Evolutionary conservation across 805 yeast genomes (phyloP), one percentile per base, ranked within the genome.

Genomic region (Candida nemodendra): DNA sequence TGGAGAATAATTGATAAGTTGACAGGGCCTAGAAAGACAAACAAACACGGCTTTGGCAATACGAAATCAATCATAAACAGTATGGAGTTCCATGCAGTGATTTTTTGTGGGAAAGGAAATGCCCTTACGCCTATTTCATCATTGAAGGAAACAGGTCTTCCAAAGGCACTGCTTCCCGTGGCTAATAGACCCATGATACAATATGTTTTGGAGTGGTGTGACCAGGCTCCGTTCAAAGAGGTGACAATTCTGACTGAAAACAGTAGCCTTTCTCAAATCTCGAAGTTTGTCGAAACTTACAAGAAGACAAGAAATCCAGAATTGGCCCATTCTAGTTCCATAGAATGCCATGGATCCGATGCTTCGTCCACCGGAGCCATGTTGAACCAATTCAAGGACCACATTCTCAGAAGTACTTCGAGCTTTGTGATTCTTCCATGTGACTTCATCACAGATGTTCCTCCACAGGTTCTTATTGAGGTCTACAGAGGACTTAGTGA

Each of bases 71-170:
- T n/a, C 15, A 22, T 15, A 22, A 32, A 5, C 11, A 42, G 21
- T 30, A 90, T 91, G 97, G 96, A 89, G 64, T 84, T 89, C 58
- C 96, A 90, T 56, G 97, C 96, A 1, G 73, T 91, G 33, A 77
- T 91, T 15, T 76, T 88, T 40, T 90, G 98, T 65, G 98, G 98
- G 2, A 78, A 76, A 36, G 98, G 98, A 11, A 68, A 69, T 14
- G 71, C 72, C 32, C 68, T 93, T 49, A 59, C 76, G 12, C 98
- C 98, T 0, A 77, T 91, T 45, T 74, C 90, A 0, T 66, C 73
- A 18, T 71, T 69, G 25, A 67, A 81, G 34, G 72, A 77, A 12
- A 69, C 83, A 2, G 90, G 93, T 13, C 58, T 74, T 5, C 76
- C 95, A 7, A 93, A 93, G 65, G 95, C 97, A 0, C 66, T 90